Base-by-base conservation (phyloP, 139 green algal species). In the Closterium sp. region DNA sequence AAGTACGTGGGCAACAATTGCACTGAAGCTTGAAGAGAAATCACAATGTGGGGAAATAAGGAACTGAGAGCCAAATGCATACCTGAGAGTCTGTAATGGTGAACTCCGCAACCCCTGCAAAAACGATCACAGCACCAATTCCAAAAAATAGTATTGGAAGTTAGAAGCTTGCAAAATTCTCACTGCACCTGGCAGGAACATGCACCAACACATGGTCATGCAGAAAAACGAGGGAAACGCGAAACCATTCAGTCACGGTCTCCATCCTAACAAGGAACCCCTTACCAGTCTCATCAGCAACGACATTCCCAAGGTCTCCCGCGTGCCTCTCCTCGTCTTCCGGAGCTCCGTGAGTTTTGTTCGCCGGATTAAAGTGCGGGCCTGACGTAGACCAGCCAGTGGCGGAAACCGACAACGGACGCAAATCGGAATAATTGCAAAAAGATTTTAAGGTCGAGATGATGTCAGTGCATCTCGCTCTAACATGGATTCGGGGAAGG, bases 321-420 rank as follows among this genome's bases (percentile, higher is more conserved):
- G 92, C 95, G 70, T 96, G 95, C 17, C 95, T 90, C 31, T 89
- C 73, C 50, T 92, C 86, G 89, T 96, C 95, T 29, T 91, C 91
- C 32, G 93, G 95, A 30, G 93, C 95, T 17, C 95, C 95, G 89
- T 96, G 95, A 21, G 62, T 92, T 89, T 91, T 94, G 24, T 91
- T 91, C 85, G 85, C 62, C 29, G 95, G 95, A 92, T 96, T 96
- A 84, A 94, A 96, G 90, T 96, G 95, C 30, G 95, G 93, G 27
- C 93, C 93, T 95, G 90, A 32, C 62, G 62, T 9, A 79, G 62
- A 79, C 1, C 62, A 79, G 19, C 62, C 1, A 79, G 62, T 9
- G 13, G 62, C 62, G 62, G 62, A 79, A 79, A 79, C 62, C 62
- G 62, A 24, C 13, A 79, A 24, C 62, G 62, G 10, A 79, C 1